These are phyloP conservation scores for Daedaleopsis sinensis DNA, from an alignment of 768 basidiomycete species.

Conservation along the genomic window DNA sequence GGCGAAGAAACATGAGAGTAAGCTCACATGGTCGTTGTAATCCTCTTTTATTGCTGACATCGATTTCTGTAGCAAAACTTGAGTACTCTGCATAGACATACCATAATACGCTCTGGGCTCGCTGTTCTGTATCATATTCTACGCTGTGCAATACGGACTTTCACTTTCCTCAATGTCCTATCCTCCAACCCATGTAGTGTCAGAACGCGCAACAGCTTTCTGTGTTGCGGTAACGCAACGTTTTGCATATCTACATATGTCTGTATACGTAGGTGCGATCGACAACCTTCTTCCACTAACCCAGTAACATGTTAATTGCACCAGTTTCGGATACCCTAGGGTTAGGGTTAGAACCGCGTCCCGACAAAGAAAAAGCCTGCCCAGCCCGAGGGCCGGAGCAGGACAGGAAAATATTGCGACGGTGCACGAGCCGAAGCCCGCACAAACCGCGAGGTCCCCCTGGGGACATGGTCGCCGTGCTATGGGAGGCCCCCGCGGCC, in stretches of 20 bases:
- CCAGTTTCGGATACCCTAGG: slow-evolving; percentile 2
- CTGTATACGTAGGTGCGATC: no score
- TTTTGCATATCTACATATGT: no score
- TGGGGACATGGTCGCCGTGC: slow-evolving; percentile 58
- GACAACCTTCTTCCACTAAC: no score
- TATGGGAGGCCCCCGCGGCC: slow-evolving; percentile 25
- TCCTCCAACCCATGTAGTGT: no score
- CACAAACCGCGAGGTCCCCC: slow-evolving; percentile 46
- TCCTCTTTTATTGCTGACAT: slow-evolving; percentile 1
- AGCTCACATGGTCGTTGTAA: slow-evolving; percentile 35
- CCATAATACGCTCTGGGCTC: not conserved
- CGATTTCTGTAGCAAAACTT: slow-evolving; percentile 39
- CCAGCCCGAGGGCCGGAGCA: slow-evolving; percentile 27
- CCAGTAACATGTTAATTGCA: no score
- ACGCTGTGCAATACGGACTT: slow-evolving; percentile 15
- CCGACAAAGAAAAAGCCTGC: slow-evolving; percentile 19
- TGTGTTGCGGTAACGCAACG: no score
- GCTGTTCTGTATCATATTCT: slow-evolving; percentile 16
- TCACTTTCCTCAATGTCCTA: not conserved
- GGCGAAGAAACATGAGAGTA: slow-evolving; percentile 97
- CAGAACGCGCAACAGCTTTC: no score
- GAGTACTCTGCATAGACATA: slow-evolving; percentile 44
- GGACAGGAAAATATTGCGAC: slow-evolving; percentile 30
- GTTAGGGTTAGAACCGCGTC: slow-evolving; percentile 21
- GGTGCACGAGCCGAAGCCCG: slow-evolving; percentile 40